These are phyloP conservation scores for Oryza australiensis DNA, from an alignment of 176 grass and related monocot genomes.

Conservation along the genomic window DNA sequence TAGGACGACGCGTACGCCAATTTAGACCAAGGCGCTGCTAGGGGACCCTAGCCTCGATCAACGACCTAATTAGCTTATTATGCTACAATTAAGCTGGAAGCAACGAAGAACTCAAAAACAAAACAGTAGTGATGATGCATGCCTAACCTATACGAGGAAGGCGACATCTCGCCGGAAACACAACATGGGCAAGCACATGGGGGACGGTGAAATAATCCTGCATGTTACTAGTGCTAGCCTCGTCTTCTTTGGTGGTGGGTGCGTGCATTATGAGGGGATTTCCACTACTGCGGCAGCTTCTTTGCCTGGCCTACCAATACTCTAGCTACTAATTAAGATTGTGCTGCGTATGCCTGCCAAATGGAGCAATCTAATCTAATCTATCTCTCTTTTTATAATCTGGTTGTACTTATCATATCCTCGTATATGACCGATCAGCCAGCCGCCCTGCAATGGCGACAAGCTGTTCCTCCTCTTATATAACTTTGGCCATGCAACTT, in stretches of 20 bases:
- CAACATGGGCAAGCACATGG: constrained; percentile 27
- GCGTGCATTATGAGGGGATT: background rate
- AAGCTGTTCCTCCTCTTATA: constrained; percentile 6
- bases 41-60: background rate
- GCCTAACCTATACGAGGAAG: constrained; percentile 14
- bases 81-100: too few species aligned
- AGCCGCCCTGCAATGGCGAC: constrained; percentile 2
- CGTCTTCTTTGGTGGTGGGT: background rate
- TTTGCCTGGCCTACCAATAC: background rate
- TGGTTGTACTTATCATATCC: background rate
- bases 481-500: constrained; percentile 11
- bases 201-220: background rate
- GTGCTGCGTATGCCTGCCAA: background rate
- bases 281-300: background rate
- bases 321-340: background rate
- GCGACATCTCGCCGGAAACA: constrained; percentile 21
- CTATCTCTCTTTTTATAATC: background rate
- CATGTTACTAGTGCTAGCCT: background rate
- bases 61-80: background rate
- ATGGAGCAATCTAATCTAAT: background rate
- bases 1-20: background rate
- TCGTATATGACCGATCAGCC: background rate
- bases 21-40: background rate
- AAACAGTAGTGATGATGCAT: background rate
- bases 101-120: background rate